Percentiles rank a stretch among this genome's conserved stretches.
Evolutionary conservation across 257 asterid species (phyloP).

Genomic region (Nicotiana knightiana): DNA sequence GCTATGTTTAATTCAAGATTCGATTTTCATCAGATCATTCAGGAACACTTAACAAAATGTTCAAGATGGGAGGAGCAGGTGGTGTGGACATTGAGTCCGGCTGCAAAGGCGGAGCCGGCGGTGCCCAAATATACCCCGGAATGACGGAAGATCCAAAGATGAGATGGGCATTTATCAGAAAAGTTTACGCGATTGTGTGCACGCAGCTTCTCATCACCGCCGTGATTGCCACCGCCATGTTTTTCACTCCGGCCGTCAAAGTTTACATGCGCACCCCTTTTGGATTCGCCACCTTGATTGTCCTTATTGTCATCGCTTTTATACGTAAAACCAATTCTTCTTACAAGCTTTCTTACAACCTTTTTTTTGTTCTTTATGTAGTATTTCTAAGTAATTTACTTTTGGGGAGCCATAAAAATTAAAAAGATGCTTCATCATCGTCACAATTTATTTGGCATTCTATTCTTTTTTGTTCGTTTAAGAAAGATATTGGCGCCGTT

Average conservation of each 20-base stretch:
- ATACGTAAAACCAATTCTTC: neutral
- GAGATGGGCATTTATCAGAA: constrained; percentile 76
- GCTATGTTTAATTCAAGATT: neutral
- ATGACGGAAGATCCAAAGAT: constrained; percentile 49
- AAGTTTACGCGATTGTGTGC: constrained; percentile 59
- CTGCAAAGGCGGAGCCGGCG: constrained; percentile 15
- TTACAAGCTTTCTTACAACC: neutral
- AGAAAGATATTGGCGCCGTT: neutral
- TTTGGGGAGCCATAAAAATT: neutral
- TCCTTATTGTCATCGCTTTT: constrained; percentile 29
- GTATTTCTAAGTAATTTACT: no score
- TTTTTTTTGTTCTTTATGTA: neutral
- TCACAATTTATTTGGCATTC: neutral
- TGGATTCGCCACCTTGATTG: constrained; percentile 30
- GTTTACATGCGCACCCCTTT: constrained; percentile 23
- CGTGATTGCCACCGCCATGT: constrained; percentile 40
- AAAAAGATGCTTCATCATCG: neutral
- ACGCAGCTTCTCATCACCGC: constrained; percentile 45
- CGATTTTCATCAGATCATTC: neutral
- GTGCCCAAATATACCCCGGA: constrained; percentile 38
- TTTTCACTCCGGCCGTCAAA: constrained; percentile 28
- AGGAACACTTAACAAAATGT: neutral
- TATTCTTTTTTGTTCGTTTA: no score
- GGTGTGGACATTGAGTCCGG: constrained; percentile 42
- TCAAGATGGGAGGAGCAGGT: neutral